A percentile compares a stretch with the other conserved stretches of the same genome.
Evolutionary conservation across 2,329 filamentous ascomycete species (phyloP).

Genomic region (Sporothrix inflata): DNA sequence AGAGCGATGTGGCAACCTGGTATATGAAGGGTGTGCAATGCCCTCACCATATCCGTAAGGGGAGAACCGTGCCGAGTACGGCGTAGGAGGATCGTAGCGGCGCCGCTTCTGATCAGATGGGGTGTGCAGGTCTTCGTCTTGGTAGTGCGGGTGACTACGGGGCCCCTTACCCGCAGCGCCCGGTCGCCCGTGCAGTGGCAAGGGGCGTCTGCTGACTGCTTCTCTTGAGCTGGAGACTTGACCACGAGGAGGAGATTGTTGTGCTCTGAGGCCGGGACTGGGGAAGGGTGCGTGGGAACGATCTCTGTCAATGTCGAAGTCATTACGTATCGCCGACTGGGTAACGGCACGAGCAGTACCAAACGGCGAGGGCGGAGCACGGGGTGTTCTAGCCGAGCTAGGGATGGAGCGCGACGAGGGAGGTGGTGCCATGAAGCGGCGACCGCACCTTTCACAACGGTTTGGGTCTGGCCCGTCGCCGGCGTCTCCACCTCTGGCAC

Average conservation of each 20-base stretch:
- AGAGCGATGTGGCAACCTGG: neutral
- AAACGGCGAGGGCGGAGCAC: neutral
- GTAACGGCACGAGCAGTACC: neutral
- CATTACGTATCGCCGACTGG: neutral
- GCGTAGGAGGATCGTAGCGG: constrained; percentile 52
- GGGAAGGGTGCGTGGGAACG: neutral
- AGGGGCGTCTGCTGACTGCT: constrained; percentile 14
- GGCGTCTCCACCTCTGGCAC: constrained; percentile 34
- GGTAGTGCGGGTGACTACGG: constrained; percentile 39
- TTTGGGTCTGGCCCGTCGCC: constrained; percentile 42
- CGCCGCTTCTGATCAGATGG: constrained; percentile 65
- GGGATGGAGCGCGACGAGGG: constrained; percentile 49
- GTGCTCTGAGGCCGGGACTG: neutral
- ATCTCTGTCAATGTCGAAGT: neutral
- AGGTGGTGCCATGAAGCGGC: constrained; percentile 66
- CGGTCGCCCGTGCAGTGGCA: constrained; percentile 24
- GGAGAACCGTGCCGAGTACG: constrained; percentile 3
- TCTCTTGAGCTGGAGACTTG: constrained; percentile 1
- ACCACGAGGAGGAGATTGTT: constrained; percentile 27
- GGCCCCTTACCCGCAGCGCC: neutral
- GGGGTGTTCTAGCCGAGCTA: constrained; percentile 6
- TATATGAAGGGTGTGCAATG: neutral
- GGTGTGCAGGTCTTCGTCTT: constrained; percentile 47
- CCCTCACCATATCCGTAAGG: neutral
- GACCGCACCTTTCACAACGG: constrained; percentile 72